A percentile compares a stretch with the other conserved stretches of the same genome.
Evolutionary conservation across 192 early-diverging fungal genomes (phyloP).

Genomic region (Chytriomyces sp.): DNA sequence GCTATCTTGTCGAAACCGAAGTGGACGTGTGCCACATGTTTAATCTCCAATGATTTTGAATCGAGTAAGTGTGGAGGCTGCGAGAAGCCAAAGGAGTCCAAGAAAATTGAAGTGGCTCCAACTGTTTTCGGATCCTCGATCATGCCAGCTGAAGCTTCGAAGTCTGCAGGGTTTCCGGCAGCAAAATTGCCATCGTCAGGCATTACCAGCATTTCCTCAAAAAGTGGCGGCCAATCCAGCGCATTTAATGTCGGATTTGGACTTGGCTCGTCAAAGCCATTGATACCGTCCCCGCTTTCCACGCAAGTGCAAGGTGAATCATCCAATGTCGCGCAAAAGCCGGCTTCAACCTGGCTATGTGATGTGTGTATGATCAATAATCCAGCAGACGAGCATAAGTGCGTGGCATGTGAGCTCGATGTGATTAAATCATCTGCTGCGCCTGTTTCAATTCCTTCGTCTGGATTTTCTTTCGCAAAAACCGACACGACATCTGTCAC

Average conservation of each 20-base stretch:
- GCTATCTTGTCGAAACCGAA: neutral
- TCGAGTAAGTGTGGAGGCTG: neutral
- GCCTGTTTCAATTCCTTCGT: neutral
- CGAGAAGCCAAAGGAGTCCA: neutral
- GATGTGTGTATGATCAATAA: conserved; percentile 4
- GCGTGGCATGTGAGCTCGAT: conserved; percentile 10
- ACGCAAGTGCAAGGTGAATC: no score
- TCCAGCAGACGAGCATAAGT: neutral
- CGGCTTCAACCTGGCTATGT: neutral
- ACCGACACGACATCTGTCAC: neutral
- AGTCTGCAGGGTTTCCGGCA: neutral
- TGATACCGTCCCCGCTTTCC: no score
- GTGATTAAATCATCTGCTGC: neutral
- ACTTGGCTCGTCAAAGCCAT: no score
- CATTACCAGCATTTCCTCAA: neutral
- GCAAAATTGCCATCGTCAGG: neutral
- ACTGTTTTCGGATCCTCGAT: conserved; percentile 1
- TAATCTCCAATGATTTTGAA: conserved; percentile 9
- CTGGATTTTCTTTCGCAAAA: conserved; percentile 10
- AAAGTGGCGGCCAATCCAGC: neutral
- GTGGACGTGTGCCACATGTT: conserved; percentile 14
- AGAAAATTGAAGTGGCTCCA: neutral
- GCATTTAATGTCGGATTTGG: neutral
- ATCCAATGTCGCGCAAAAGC: no score
- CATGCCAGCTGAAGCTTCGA: neutral